A percentile compares a stretch with the other conserved stretches of the same genome.
Evolutionary conservation across 2,329 filamentous ascomycete genomes (phyloP).

Genomic region (Penicillium expansum): DNA sequence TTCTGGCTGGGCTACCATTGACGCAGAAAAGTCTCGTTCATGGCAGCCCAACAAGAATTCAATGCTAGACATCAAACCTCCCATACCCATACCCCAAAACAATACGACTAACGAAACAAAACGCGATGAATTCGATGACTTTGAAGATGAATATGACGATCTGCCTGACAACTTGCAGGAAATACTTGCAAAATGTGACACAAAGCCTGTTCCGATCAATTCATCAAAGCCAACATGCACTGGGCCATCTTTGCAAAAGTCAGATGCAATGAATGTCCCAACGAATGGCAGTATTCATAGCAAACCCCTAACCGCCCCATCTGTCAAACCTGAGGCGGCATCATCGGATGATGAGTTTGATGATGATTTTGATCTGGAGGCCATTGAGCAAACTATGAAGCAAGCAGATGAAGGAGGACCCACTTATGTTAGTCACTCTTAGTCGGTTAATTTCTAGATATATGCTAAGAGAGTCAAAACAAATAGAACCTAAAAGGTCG

Average conservation of each 20-base stretch:
- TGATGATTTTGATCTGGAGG: conserved; percentile 59
- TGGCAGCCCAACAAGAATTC: conserved; percentile 1
- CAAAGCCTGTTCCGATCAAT: conserved; percentile 26
- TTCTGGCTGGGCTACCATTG: conserved; percentile 17
- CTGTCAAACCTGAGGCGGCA: conserved; percentile 32
- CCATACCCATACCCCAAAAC: conserved; percentile 5
- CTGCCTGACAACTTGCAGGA: conserved; percentile 59
- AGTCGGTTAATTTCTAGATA: conserved; percentile 31
- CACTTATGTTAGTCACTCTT: conserved; percentile 61
- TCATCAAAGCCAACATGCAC: conserved; percentile 9
- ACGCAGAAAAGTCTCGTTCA: conserved; percentile 11
- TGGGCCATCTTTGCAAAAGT: conserved; percentile 15
- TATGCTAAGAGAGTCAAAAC: conserved; percentile 61
- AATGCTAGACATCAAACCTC: conserved; percentile 1
- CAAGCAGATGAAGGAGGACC: conserved; percentile 66
- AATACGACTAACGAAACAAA: conserved; percentile 19
- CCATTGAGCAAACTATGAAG: conserved; percentile 60
- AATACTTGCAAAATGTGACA: conserved; percentile 56
- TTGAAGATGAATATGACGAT: conserved; percentile 66
- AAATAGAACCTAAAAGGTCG: conserved; percentile 65
- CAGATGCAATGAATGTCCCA: conserved; percentile 2
- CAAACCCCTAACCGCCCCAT: conserved; percentile 4
- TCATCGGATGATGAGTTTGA: conserved; percentile 70
- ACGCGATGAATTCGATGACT: conserved; percentile 53
- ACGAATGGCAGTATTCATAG: not conserved